Percentiles rank a stretch among this genome's conserved stretches.
These are phyloP conservation scores for Solanum piurae DNA, from an alignment of 257 asterid species.

Conservation along the genomic window DNA sequence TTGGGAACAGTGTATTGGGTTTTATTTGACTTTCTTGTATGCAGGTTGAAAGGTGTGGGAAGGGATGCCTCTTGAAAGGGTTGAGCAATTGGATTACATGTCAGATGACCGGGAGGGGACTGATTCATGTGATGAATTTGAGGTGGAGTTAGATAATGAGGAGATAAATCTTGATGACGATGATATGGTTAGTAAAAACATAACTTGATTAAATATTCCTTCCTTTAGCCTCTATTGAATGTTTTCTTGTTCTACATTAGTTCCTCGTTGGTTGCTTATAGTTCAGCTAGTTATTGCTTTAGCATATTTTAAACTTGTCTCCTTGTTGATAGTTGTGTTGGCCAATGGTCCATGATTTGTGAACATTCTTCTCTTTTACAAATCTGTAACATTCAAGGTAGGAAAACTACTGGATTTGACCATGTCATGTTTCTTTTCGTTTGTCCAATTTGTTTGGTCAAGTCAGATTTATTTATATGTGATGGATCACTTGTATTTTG, in stretches of 20 bases:
- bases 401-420: neutral
- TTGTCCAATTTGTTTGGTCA: neutral
- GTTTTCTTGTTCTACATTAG: neutral
- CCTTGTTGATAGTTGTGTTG: neutral
- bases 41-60: neutral
- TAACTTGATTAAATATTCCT: neutral
- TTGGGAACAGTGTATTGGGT: neutral
- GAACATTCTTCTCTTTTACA: neutral
- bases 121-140: conserved; percentile 35
- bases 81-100: conserved; percentile 27
- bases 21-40: neutral
- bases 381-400: neutral
- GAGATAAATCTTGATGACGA: conserved; percentile 45
- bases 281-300: neutral
- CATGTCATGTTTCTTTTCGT: neutral
- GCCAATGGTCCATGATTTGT: neutral
- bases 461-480: neutral
- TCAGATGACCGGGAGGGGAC: conserved; percentile 25
- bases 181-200: conserved; percentile 42
- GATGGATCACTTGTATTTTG: neutral
- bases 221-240: neutral
- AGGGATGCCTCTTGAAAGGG: conserved; percentile 21
- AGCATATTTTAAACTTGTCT: neutral
- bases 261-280: neutral
- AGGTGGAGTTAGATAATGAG: conserved; percentile 31